A percentile compares a stretch with the other conserved stretches of the same genome.
Evolutionary conservation across 768 basidiomycete genomes (phyloP).

Genomic region (Cystofilobasidium capitatum): DNA sequence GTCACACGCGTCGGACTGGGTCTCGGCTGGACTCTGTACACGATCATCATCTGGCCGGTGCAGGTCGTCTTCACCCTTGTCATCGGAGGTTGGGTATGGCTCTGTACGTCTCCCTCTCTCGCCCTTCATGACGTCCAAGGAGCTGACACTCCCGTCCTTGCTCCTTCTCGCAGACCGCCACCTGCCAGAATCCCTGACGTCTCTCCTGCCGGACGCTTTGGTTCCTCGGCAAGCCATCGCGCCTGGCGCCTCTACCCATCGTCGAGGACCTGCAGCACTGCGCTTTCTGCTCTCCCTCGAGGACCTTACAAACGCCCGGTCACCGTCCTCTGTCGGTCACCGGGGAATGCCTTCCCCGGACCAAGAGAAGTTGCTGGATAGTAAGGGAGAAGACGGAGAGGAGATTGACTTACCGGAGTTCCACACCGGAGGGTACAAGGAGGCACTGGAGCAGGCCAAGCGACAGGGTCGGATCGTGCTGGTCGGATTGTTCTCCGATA

Average conservation of each 20-base stretch:
- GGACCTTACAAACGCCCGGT: conserved; percentile 21
- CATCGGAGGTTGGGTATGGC: conserved; percentile 14
- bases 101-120: conserved; percentile 8
- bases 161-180: conserved; percentile 9
- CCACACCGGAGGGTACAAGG: conserved; percentile 68
- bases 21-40: conserved; percentile 24
- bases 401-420: conserved; percentile 61
- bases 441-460: conserved; percentile 60
- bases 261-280: conserved; percentile 8
- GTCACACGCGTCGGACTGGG: conserved; percentile 25
- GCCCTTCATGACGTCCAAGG: neutral
- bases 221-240: neutral
- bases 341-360: conserved; percentile 4
- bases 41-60: conserved; percentile 23
- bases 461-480: conserved; percentile 65
- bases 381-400: neutral
- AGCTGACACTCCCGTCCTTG: neutral
- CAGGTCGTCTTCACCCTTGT: conserved; percentile 15
- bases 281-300: conserved; percentile 19
- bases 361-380: neutral
- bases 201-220: conserved; percentile 3
- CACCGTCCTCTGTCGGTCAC: conserved; percentile 12
- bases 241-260: neutral
- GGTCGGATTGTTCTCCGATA: conserved; percentile 71
- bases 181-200: conserved; percentile 11